Evolutionary conservation across 2,329 filamentous ascomycete genomes (phyloP).

Genomic region (Plectosphaerella plurivora): DNA sequence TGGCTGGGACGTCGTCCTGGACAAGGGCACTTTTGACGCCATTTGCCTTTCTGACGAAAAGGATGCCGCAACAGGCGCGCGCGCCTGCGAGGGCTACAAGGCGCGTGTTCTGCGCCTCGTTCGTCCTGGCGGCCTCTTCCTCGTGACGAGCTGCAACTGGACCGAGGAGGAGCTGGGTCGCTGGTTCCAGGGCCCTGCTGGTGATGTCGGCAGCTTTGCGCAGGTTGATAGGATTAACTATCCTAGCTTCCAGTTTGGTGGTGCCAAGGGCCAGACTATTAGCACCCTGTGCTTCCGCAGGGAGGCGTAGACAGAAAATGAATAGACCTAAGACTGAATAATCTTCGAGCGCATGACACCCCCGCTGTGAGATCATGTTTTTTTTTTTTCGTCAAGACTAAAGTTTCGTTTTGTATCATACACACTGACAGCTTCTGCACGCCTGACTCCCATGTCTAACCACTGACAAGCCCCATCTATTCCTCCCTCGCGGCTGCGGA

Average conservation of each 20-base stretch:
- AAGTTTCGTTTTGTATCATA: conserved; percentile 13
- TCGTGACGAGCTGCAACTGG: conserved; percentile 98
- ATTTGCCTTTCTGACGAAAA: conserved; percentile 67
- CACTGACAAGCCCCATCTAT: neutral
- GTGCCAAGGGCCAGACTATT: conserved; percentile 81
- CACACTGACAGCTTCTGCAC: neutral
- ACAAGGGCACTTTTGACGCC: conserved; percentile 98
- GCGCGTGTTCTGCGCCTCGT: conserved; percentile 65
- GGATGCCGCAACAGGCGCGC: conserved; percentile 43
- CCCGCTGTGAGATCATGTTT: no score
- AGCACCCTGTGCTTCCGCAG: conserved; percentile 78
- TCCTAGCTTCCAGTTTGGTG: conserved; percentile 83
- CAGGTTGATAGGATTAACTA: conserved; percentile 57
- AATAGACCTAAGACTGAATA: neutral
- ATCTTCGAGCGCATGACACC: neutral
- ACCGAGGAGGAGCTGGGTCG: conserved; percentile 77
- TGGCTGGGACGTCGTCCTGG: conserved; percentile 88
- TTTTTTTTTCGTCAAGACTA: neutral
- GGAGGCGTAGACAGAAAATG: conserved; percentile 1
- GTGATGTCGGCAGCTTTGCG: conserved; percentile 16
- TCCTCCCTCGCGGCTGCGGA: neutral
- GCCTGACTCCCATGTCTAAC: neutral
- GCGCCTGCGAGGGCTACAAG: conserved; percentile 72
- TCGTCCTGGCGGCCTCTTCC: conserved; percentile 64
- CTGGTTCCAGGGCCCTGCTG: conserved; percentile 63